Base-by-base conservation (phyloP, 2,329 filamentous ascomycete genomes). In the Aspergillus tanneri region DNA sequence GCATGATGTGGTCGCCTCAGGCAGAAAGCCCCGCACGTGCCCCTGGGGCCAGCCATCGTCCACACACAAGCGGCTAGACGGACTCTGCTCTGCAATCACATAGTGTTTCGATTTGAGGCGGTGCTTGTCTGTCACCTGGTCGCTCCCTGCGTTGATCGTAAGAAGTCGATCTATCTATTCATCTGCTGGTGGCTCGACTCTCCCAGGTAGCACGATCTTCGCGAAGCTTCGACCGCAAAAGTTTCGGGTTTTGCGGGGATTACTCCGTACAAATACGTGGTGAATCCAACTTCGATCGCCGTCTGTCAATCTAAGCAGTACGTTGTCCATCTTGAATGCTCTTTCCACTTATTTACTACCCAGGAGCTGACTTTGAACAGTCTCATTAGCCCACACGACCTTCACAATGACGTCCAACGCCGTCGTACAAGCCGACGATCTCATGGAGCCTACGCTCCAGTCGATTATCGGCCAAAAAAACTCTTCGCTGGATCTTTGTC, bases 401-500 rank as follows among this genome's bases (percentile, higher is more conserved):
- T 35, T n/a, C 49, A 57, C 46, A 47, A 72, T 72, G 69, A 72
- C 70, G 35, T 72, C 72, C 12, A 61, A 66, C 50, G 70, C 74
- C 32, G 61, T 73, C 43, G 57, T 75, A 42, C 63, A 69, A 40
- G 70, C 73, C 58, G 85, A 88, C 72, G 87, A 90, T 68, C 78
- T 83, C 46, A 85, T 97, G 76, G 91, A 95, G 77, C 91, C 93
- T 39, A 90, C 88, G 43, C 88, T 99, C 65, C 88, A 96, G 76
- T 88, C 88, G 56, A 90, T 99, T 67, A 84, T 99, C 64, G 90
- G 95, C 77, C 93, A 99, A 73, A 90, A n/a, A 90, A 72, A 86
- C 88, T 25, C 85, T 99, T 47, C 89, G 93, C 69, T 99, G 93
- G 93, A 95, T 99, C 74, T 99, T 99, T 65, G 93, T 99, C 52